Base-by-base conservation (phyloP, 2,329 filamentous ascomycete species). In the Apiospora malaysiana region DNA sequence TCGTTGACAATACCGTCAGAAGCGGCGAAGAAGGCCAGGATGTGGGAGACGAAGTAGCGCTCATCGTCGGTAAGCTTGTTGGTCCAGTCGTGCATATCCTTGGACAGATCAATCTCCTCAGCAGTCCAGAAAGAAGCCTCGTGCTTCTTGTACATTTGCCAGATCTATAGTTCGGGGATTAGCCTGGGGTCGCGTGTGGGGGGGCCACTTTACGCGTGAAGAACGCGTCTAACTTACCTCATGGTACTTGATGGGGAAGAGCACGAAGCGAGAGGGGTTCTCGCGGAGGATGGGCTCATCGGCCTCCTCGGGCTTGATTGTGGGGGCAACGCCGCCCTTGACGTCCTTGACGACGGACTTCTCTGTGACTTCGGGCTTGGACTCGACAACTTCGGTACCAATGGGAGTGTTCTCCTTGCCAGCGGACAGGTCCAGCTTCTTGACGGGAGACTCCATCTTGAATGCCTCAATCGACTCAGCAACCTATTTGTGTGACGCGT, bases 91-190 rank as follows among this genome's bases (percentile, higher is more conserved):
- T 98, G 94, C 72, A 98, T 89, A 83, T 99, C 96, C 87, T 99
- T 99, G 79, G 95, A 98, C 68, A 99, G 90, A 84, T 99, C 96
- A 78, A 99, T 98, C 88, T 99, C 96, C 84, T 99, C 96, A 69
- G 96, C 96, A 56, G 96, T 99, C 96, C 96, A 99, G 92, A 99
- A 99, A 59, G 96, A 98, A 69, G 96, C 96, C 84, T 99, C 95
- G 76, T 95, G 95, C 87, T 98, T 98, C 91, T 99, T 99, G 91
- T 99, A 99, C 95, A 98, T 98, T 85, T 98, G 95, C 96, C 96
- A 99, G 84, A 98, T 97, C 95, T 98, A 78, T 98, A 78, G 81
- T 75, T 73, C 69, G 68, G 72, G 73, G 68, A 73, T 70, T 40
- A 43, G 67, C 71, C 81, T 78, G 23, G 73, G 68, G 71, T 72